Evolutionary conservation across 805 yeast genomes (phyloP).

Genomic region (Phaffomyces thermotolerans): DNA sequence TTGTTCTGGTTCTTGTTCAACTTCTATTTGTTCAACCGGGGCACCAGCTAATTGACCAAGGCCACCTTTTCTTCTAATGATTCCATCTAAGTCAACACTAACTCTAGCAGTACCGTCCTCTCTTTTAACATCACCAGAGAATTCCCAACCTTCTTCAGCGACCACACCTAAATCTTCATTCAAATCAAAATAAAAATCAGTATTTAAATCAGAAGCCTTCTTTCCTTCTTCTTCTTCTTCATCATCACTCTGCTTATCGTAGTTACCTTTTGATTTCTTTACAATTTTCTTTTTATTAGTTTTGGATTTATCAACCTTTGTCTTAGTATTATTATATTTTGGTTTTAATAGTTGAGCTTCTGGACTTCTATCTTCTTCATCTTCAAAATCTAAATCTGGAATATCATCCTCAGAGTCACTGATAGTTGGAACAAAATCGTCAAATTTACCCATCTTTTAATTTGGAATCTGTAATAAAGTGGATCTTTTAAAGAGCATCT

Average conservation of each 20-base stretch:
- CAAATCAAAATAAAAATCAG: slow-evolving; percentile 62
- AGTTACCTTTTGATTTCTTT: slow-evolving; percentile 7
- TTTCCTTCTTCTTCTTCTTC: slow-evolving; percentile 24
- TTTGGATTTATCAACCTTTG: slow-evolving; percentile 2
- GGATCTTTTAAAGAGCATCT: background rate
- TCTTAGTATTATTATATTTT: background rate
- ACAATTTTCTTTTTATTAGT: slow-evolving; percentile 16
- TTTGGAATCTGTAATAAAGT: too few species aligned
- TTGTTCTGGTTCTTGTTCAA: slow-evolving; percentile 28
- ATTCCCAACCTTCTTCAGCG: slow-evolving; percentile 78
- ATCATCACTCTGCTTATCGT: slow-evolving; percentile 5
- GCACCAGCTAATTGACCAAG: slow-evolving; percentile 46
- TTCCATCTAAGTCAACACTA: slow-evolving; percentile 82
- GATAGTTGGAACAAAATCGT: slow-evolving; percentile 68
- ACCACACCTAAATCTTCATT: slow-evolving; percentile 47
- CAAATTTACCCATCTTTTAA: slow-evolving; percentile 25
- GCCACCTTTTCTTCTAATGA: slow-evolving; percentile 83
- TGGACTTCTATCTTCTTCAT: slow-evolving; percentile 27
- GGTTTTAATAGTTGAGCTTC: slow-evolving; percentile 6
- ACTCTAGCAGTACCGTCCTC: slow-evolving; percentile 26
- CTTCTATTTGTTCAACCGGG: slow-evolving; percentile 32
- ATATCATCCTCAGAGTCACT: slow-evolving; percentile 70
- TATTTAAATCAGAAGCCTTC: slow-evolving; percentile 52
- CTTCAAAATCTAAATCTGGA: slow-evolving; percentile 39
- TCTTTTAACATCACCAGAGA: slow-evolving; percentile 41